Evolutionary conservation across 2,329 filamentous ascomycete genomes (phyloP).

Genomic region (Fusarium brachygibbosum): DNA sequence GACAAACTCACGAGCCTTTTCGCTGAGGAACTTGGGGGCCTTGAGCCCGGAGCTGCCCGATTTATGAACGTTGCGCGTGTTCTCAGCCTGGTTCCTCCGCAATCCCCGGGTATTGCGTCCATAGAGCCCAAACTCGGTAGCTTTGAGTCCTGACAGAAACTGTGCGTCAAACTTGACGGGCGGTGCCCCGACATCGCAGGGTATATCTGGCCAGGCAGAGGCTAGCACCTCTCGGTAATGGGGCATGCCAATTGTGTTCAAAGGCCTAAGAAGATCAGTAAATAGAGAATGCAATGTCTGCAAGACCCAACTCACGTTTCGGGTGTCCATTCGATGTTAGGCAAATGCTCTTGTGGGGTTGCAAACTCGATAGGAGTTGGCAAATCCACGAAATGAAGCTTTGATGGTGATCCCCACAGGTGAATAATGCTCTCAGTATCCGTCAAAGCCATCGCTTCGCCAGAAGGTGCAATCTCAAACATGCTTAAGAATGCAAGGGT

Average conservation of each 20-base stretch:
- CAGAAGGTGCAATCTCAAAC: constrained; percentile 88
- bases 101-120: constrained; percentile 81
- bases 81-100: constrained; percentile 85
- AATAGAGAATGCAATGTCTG: not conserved
- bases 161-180: constrained; percentile 80
- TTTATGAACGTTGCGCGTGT: constrained; percentile 75
- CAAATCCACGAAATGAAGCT: constrained; percentile 88
- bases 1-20: constrained; percentile 81
- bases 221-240: constrained; percentile 90
- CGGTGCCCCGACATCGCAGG: constrained; percentile 88
- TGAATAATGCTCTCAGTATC: constrained; percentile 85
- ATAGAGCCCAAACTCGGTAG: constrained; percentile 81
- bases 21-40: constrained; percentile 93
- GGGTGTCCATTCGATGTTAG: constrained; percentile 75
- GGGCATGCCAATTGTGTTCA: constrained; percentile 90
- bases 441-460: constrained; percentile 84
- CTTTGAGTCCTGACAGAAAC: constrained; percentile 76
- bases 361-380: constrained; percentile 83
- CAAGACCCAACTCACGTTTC: constrained; percentile 71
- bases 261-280: constrained; percentile 65
- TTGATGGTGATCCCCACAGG: constrained; percentile 88
- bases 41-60: constrained; percentile 71
- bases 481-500: constrained; percentile 80
- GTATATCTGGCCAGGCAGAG: constrained; percentile 89
- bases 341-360: constrained; percentile 70